phyloP scores from a whole-genome alignment of 2,329 filamentous ascomycete species.

The Phaeomoniella chlamydospora region DNA sequence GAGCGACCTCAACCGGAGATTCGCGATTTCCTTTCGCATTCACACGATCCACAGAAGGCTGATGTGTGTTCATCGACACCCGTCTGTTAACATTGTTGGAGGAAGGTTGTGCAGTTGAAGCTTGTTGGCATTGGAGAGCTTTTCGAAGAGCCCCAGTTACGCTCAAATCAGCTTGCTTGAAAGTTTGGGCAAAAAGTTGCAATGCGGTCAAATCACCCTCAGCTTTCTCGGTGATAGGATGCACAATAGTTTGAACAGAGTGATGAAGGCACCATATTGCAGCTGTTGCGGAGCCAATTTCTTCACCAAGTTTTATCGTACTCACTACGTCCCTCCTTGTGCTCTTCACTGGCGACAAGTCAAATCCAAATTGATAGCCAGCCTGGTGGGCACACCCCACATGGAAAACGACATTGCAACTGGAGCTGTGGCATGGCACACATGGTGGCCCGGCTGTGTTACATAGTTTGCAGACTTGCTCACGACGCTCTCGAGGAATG shows the following conservation, averaged over 20 bases:
- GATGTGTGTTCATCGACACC: constrained; percentile 36
- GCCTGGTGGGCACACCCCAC: constrained; percentile 80
- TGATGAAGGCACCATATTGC: constrained; percentile 89
- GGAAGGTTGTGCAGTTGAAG: constrained; percentile 17
- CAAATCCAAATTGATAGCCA: constrained; percentile 75
- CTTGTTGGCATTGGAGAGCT: constrained; percentile 51
- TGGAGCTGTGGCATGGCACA: constrained; percentile 56
- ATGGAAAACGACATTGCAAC: constrained; percentile 49
- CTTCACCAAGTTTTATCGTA: constrained; percentile 66
- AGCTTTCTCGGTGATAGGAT: constrained; percentile 64
- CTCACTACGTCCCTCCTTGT: constrained; percentile 69
- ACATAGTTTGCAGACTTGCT: constrained; percentile 72
- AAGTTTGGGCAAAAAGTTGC: constrained; percentile 74
- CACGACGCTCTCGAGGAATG: constrained; percentile 58
- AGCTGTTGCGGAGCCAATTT: constrained; percentile 72
- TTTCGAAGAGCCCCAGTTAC: constrained; percentile 88
- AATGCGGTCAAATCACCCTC: constrained; percentile 63
- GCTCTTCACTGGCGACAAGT: constrained; percentile 77
- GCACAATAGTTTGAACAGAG: constrained; percentile 55
- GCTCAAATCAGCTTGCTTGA: constrained; percentile 85
- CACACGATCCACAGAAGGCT: constrained; percentile 4
- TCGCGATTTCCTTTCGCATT: constrained; percentile 10
- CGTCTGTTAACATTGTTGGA: constrained; percentile 32
- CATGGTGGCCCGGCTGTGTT: constrained; percentile 60
- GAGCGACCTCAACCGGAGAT: constrained; percentile 7